Evolutionary conservation across 1,284 basidiomycete species (phyloP).

Genomic region (Malassezia nana): DNA sequence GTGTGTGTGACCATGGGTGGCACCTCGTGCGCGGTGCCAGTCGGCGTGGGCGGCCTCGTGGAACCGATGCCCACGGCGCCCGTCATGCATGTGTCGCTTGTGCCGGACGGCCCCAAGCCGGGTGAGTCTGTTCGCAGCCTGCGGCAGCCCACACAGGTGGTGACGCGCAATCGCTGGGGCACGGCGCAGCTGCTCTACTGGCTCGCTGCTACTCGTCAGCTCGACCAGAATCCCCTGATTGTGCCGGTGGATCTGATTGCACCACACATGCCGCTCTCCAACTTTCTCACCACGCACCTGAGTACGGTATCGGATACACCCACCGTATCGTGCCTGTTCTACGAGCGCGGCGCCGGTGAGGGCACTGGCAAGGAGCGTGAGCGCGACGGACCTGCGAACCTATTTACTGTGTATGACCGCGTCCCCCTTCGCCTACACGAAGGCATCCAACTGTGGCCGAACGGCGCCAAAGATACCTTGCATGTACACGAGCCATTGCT

Average conservation of each 20-base stretch:
- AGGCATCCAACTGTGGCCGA: slow-evolving; percentile 7
- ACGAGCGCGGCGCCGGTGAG: slow-evolving; percentile 40
- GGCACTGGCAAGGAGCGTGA: slow-evolving; percentile 42
- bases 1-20: slow-evolving; percentile 27
- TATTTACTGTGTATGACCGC: slow-evolving; percentile 32
- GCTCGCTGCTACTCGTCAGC: slow-evolving; percentile 38
- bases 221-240: slow-evolving; percentile 42
- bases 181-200: slow-evolving; percentile 44
- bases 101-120: slow-evolving; percentile 38
- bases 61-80: slow-evolving; percentile 7
- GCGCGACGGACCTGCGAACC: slow-evolving; percentile 39
- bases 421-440: slow-evolving; percentile 16
- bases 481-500: slow-evolving; percentile 27
- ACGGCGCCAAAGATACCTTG: slow-evolving; percentile 14
- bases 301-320: slow-evolving; percentile 24
- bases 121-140: slow-evolving; percentile 12
- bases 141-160: background rate
- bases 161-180: slow-evolving; percentile 21
- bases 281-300: slow-evolving; percentile 31
- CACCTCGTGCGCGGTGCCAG: background rate
- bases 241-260: slow-evolving; percentile 42
- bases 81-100: slow-evolving; percentile 31
- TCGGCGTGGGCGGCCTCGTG: slow-evolving; percentile 1
- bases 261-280: slow-evolving; percentile 30
- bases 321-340: slow-evolving; percentile 32